A percentile compares a stretch with the other conserved stretches of the same genome.
Evolutionary conservation across 768 basidiomycete species (phyloP).

Genomic region (Tricholoma sp.): DNA sequence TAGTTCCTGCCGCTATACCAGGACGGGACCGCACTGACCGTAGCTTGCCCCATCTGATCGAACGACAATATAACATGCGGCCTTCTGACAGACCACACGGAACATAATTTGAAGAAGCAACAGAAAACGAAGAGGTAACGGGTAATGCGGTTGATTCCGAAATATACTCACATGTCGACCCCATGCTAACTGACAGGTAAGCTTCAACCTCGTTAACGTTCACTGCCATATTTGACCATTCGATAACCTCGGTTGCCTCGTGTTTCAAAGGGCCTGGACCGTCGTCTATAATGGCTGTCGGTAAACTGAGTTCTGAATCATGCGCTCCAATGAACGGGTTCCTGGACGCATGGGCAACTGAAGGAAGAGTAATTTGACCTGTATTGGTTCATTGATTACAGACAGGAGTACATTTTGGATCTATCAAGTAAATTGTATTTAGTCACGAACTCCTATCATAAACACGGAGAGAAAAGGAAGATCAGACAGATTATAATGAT

Average conservation of each 20-base stretch:
- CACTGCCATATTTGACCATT: no score
- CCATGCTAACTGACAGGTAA: no score
- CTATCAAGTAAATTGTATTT: background rate
- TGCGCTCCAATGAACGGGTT: background rate
- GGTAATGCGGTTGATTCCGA: no score
- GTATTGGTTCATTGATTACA: background rate
- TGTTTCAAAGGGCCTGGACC: background rate
- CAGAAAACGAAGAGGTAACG: no score
- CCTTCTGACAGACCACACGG: background rate
- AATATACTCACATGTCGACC: no score
- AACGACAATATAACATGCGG: background rate
- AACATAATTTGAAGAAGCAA: background rate
- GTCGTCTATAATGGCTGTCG: background rate
- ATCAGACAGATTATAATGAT: constrained; percentile 81
- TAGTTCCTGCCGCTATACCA: background rate
- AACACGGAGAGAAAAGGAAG: constrained; percentile 5
- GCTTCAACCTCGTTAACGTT: no score
- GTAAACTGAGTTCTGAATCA: background rate
- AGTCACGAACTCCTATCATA: background rate
- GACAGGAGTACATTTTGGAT: no score
- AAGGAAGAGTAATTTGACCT: background rate
- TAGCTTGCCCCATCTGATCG: background rate
- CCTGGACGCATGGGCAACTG: background rate
- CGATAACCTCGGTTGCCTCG: no score
- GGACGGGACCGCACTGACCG: background rate